Evolutionary conservation across 495 filamentous ascomycete species (phyloP), one percentile per base, ranked within the genome.

Genomic region (Aspergillus saccharolyticus): DNA sequence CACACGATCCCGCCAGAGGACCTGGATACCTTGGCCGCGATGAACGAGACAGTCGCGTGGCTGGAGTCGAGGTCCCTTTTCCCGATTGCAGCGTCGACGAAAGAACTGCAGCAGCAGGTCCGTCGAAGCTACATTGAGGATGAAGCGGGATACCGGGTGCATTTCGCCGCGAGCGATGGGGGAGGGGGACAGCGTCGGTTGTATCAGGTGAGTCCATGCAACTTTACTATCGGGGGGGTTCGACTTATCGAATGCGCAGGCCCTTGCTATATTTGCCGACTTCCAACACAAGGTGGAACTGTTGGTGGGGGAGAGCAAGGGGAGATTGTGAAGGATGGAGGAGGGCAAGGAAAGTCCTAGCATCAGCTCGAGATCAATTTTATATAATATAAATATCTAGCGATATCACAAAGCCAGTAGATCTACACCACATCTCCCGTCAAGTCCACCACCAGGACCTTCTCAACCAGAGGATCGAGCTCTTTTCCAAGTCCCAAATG

Each of bases 401-500:
- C 14, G 33, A n/a, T n/a, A n/a, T n/a, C n/a, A n/a, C n/a, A n/a
- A n/a, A n/a, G n/a, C n/a, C n/a, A n/a, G n/a, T 39, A 2, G 6
- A 5, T 39, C 14, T 39, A 39, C 33, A 39, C 2, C 5, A 39
- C 33, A 39, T 39, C 33, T 12, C 33, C 33, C 2, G 33, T 66
- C 62, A 72, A 80, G 60, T 78, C 75, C 9, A 79, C 53, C 12
- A 78, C 70, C 44, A 70, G 56, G 12, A 68, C 62, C 54, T 69
- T 69, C 52, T 69, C 60, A 24, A 77, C 25, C 12, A 69, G 15
- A 3, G 7, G 21, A 24, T 56, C 61, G 5, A 80, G 19, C 22
- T 55, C 67, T 56, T 70, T 66, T 42, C 75, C 68, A 55, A 82
- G 84, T 0, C 44, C 70, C 33, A 65, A 42, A 62, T 87, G 84